Evolutionary conservation across 2,329 filamentous ascomycete genomes (phyloP), one percentile per base, ranked within the genome.

Genomic region (Hortaea werneckii): DNA sequence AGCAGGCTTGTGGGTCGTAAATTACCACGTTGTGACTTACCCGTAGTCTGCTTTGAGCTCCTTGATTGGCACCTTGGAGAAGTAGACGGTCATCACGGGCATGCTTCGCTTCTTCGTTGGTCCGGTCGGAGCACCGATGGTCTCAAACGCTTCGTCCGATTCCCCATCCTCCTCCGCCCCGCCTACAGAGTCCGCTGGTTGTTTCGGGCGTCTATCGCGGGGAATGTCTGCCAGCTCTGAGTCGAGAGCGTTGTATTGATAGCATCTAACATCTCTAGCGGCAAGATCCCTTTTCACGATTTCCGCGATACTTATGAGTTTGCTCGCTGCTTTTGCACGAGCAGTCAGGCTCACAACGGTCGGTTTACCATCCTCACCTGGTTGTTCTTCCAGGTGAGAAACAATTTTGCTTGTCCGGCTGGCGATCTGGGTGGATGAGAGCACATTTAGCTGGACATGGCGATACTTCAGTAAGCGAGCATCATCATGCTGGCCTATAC

Each of bases 261-360:
- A 77, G 55, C 49, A 72, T 57, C 42, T 70, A 71, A 50, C 72
- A 67, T 53, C 73, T 66, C 26, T 74, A 57, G 52, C 34, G 11
- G 63, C 65, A 11, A 64, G 58, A 11, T 67, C 46, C 59, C 64
- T 58, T 48, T 67, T 66, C n/a, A 57, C 59, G 35, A 84, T 79
- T 63, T 87, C 83, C 39, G 74, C 73, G 40, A 87, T 74, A 4
- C 77, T 82, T 54, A 86, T 76, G 56, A 86, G 69, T 63, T 87
- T 88, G 63, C 71, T 72, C 1, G 77, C 72, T 3, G 57, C 60
- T 10, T 54, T 52, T 3, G 64, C 59, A 43, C 66, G 65, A 10
- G 70, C 65, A 38, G 60, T 56, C 7, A 74, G 49, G 32, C 65
- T 53, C 6, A 71, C 58, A 0, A 77, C 51, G 12, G 51, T 55